Base-by-base conservation (phyloP, 805 yeast species). In the Cyberlindnera japonica region DNA sequence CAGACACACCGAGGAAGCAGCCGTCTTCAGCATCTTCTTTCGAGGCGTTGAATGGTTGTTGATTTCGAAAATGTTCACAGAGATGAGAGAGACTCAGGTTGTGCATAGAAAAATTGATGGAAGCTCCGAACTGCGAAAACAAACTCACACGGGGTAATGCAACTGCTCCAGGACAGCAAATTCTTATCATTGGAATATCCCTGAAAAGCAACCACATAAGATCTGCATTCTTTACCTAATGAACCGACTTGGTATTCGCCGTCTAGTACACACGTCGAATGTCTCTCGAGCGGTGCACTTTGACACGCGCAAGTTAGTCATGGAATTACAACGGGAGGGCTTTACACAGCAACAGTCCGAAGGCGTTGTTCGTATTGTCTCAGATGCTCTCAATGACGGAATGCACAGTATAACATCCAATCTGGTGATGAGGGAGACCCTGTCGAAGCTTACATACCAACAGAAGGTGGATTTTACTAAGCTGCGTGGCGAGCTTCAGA, bases 391-490 rank as follows among this genome's bases (percentile, higher is more conserved):
- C 21, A 80, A 81, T 53, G 93, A 87, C 48, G 93, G 96, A 5
- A 79, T 89, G 22, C 73, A 74, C 17, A 77, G 83, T 41, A 80
- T 88, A 19, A 79, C 90, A 9, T 71, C 81, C 27, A 83, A 83
- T 55, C 65, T 91, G 41, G 95, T 91, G n/a, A 78, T 89, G 19
- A 82, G 88, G 52, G 96, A 89, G 52, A 79, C 82, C 32, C 72
- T 91, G 33, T 79, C 86, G 22, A 80, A 89, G 50, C 75, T 89
- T 57, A 83, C 96, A 4, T 93, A 93, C 62, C 96, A 91, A 59
- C 98, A 93, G 55, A 87, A 91, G 53, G 97, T 93, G 23, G 98
- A 93, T 58, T 91, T 93, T 71, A 93, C 96, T 27, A 91, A 91
- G 58, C 73, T 93, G 45, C 83, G 90, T 57, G 95, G 96, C 23